Evolutionary conservation across 2,329 filamentous ascomycete species (phyloP).

Genomic region (Trichoderma polysporum): DNA sequence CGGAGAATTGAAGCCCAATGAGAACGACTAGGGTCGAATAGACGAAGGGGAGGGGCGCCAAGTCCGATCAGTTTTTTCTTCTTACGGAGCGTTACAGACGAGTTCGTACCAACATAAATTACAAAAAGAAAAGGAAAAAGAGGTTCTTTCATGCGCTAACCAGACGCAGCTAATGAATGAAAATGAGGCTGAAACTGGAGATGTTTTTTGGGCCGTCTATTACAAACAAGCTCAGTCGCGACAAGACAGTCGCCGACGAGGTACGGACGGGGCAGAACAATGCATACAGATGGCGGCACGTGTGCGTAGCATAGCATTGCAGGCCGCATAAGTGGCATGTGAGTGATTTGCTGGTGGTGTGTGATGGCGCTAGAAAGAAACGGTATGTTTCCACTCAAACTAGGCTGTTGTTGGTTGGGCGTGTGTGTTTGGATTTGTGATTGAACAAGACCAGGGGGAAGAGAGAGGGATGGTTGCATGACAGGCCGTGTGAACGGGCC

Average conservation of each 20-base stretch:
- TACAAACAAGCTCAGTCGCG: not conserved
- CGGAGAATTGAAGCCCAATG: constrained; percentile 22
- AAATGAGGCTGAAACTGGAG: not conserved
- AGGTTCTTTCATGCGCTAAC: not conserved
- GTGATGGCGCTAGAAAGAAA: not conserved
- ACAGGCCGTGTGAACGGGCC: not conserved
- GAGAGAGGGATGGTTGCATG: not conserved
- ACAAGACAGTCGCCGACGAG: not conserved
- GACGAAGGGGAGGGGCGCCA: not conserved
- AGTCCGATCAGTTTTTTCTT: not conserved
- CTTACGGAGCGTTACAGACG: not conserved
- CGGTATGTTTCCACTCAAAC: not conserved
- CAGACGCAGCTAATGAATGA: not conserved
- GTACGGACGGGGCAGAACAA: not conserved
- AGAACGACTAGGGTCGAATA: not conserved
- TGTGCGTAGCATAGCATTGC: constrained; percentile 25
- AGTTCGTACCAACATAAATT: not conserved
- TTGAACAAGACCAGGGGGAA: not conserved
- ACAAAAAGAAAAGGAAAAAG: not conserved
- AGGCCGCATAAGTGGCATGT: constrained; percentile 23
- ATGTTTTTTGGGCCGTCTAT: not conserved
- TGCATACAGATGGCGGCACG: constrained; percentile 23
- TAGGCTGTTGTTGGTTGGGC: not conserved
- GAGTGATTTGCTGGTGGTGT: constrained; percentile 15
- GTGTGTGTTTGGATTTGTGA: not conserved